Base-by-base conservation (phyloP, 768 basidiomycete species). In the Strobilomyces confusus region DNA sequence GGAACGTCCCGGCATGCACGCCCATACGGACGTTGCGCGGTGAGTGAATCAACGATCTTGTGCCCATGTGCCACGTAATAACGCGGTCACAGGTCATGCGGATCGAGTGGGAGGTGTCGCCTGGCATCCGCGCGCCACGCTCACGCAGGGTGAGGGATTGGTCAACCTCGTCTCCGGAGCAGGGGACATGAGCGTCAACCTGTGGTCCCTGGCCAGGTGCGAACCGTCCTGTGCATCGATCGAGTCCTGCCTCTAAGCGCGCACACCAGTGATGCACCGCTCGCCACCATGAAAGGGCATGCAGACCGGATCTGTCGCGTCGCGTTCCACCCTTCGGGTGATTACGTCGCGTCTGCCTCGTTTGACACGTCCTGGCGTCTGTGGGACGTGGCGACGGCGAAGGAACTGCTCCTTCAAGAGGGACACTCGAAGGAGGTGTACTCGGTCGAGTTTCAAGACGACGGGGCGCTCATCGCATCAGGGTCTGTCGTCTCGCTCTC, bases 391-490 rank as follows among this genome's bases (percentile, higher is more conserved):
- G 77, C 79, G 48, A 89, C 85, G 0, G 75, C 84, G 2, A 84
- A 84, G 68, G 92, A 97, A 63, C 68, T 99, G 12, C 73, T 95
- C 26, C 70, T 95, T 12, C 97, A 99, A 70, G 95, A 98, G 69
- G 97, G 97, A 0, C 97, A 99, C 66, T 93, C 93, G 4, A 95
- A 94, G 66, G 95, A 97, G 65, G 95, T 98, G 0, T 98, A 95
- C 66, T 77, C 92, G 2, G 79, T 99, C n/a, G 92, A 92, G 58
- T 98, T 97, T 67, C 97, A 99, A 67, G 82, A 86, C 61, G 97
- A 98, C 68, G 97, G 97, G 3, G 86, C 95, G 9, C 74, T 99
- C 51, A 86, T 84, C 29, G 94, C 92, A 12, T 95, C 95, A 0
- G 97, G 95, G 94, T 97, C 64, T 44, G 85, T 71, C 19, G 29